Conservation (phyloP, 2,329 filamentous ascomycete species). For the Ascochyta rabiei region DNA sequence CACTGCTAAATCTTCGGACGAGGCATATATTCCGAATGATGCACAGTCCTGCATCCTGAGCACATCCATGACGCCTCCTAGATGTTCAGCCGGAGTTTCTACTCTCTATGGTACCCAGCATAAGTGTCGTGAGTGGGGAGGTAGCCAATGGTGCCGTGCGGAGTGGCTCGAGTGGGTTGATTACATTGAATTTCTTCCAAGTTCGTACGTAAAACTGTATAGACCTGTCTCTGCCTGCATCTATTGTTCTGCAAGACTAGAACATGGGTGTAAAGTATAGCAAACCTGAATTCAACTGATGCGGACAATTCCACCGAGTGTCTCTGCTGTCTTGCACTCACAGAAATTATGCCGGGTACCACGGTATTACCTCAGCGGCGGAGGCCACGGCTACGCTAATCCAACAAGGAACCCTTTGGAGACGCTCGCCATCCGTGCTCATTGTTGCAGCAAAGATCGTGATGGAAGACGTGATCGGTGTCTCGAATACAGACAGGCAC, state of each 20-base stretch:
- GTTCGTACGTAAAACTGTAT: no score
- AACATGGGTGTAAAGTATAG: no score
- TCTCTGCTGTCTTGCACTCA: no score
- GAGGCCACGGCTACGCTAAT: conserved; percentile 20
- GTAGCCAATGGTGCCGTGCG: no score
- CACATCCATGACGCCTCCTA: conserved; percentile 18
- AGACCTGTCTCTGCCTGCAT: no score
- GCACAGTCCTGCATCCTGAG: conserved; percentile 23
- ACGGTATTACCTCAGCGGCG: conserved; percentile 27
- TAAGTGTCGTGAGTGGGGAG: no score
- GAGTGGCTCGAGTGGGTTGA: no score
- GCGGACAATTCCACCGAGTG: no score
- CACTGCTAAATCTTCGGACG: conserved; percentile 7
- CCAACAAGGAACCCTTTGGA: conserved; percentile 20
- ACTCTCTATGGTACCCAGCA: background rate
- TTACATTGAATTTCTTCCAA: no score
- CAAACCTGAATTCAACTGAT: no score
- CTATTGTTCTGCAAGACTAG: no score
- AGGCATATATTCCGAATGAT: conserved; percentile 24
- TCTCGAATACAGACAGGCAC: conserved; percentile 29
- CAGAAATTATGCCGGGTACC: no score
- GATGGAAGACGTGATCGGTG: conserved; percentile 20
- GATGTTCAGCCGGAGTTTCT: conserved; percentile 22
- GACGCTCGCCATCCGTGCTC: conserved; percentile 27
- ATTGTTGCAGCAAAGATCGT: conserved; percentile 26